Base-by-base conservation (phyloP, 345 rosid species). In the Xanthoceras sorbifolium region DNA sequence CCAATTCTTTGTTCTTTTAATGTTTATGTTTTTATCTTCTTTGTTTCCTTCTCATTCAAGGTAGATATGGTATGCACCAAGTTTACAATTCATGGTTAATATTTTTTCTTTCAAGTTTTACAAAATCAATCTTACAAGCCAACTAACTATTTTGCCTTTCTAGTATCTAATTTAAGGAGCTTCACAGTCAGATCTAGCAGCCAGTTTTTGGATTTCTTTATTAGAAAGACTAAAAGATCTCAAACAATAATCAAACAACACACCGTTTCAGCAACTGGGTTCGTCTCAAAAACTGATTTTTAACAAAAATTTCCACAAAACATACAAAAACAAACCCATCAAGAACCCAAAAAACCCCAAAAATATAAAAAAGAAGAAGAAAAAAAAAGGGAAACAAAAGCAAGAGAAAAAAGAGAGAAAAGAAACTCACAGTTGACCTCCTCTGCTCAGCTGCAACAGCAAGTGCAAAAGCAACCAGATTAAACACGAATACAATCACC, bases 371-470 rank as follows among this genome's bases (percentile, higher is more conserved):
- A 38, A 42, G 0, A 3, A 42, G 14, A 59, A 7, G 9, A 0
- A 25, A 61, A 3, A 6, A 31, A 52, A 6, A n/a, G n/a, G n/a
- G n/a, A 28, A 42, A 22, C 4, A 14, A 26, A 32, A 31, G n/a
- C 22, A 25, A 28, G 42, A 29, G 25, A 1, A 44, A 28, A 62
- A 44, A 50, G 62, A 50, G 29, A 34, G 66, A 62, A 26, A 11
- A 28, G 69, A 69, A 72, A 89, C 96, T 86, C 73, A 96, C 94
- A 72, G 94, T 85, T 78, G 86, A 90, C 80, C 98, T 87, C 67
- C 98, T 88, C 81, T 91, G 98, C 86, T 93, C 98, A 67, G 99
- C 98, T 77, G 97, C 98, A 69, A 96, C 94, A 68, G 99, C 97
- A 72, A 96, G 93, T n/a, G 83, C 91, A 81, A 93, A 96, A 77